Base-by-base conservation (phyloP, 1,284 basidiomycete species). In the Puccinia sorghi region DNA sequence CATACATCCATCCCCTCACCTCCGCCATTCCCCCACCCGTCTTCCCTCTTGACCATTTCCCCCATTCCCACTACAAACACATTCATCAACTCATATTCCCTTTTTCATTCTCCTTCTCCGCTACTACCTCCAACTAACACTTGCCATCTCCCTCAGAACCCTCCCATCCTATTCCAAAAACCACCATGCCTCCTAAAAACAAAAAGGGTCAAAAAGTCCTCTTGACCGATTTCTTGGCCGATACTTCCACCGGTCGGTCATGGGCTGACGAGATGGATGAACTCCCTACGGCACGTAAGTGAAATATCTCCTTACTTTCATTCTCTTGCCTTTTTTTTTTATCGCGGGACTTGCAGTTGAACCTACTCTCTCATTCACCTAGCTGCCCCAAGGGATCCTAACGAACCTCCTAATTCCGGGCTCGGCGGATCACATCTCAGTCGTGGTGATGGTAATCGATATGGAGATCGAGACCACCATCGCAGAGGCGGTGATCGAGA, bases 191-290 rank as follows among this genome's bases (percentile, higher is more conserved):
- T 48, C 37, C 43, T 61, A 79, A 86, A 79, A 95, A 95, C 85
- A 41, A 46, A 20, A 92, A 95, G 89, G 89, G 88, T 82, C 89
- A 93, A 86, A 97, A 94, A 88, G 92, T 97, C 86, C 89, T 92
- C 80, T 86, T 97, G 81, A 90, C 90, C 86, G 92, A 92, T 86
- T 97, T 97, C 87, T 89, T 97, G 82, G 91, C 89, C 63, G 92
- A 95, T 85, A 88, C 85, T 93, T 92, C 89, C 80, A 86, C 92
- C 25, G 82, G 82, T 76, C 93, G 93, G 83, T 94, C 92, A 84
- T 97, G 94, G 94, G 94, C 94, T n/a, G 94, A 96, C 84, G 94
- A 96, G 85, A 93, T 95, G 92, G 93, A 95, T 81, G 83, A 88
- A 57, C 88, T 97, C 80, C 94, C 94, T 32, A 90, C 89, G 82